These are phyloP conservation scores for Bipolaris oryzae DNA, from an alignment of 2,329 filamentous ascomycete genomes.

Conservation along the genomic window DNA sequence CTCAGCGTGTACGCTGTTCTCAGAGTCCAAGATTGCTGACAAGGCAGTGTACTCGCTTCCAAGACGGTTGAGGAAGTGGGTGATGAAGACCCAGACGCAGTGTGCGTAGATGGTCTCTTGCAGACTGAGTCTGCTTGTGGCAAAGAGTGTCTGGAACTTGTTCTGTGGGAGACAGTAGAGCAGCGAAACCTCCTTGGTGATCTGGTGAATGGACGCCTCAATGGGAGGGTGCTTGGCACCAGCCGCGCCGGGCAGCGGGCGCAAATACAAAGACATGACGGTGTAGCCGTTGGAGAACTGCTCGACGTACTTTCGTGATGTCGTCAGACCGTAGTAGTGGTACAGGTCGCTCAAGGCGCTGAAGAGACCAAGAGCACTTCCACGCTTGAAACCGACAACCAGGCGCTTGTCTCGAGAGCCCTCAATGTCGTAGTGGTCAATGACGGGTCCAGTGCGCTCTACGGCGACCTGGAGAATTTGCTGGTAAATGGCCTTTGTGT, in stretches of 20 bases:
- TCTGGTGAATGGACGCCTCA: conserved; percentile 95
- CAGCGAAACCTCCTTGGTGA: conserved; percentile 97
- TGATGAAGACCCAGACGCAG: conserved; percentile 96
- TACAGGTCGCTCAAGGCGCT: conserved; percentile 94
- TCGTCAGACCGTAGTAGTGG: conserved; percentile 97
- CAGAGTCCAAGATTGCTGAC: conserved; percentile 76
- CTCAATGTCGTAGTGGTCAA: conserved; percentile 97
- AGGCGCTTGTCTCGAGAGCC: conserved; percentile 89
- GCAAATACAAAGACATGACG: conserved; percentile 93
- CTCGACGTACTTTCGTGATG: conserved; percentile 93
- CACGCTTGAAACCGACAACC: conserved; percentile 91
- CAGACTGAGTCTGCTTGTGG: conserved; percentile 81
- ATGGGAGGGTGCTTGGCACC: conserved; percentile 73
- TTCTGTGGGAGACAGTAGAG: conserved; percentile 98
- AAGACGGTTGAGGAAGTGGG: conserved; percentile 96
- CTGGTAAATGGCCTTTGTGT: conserved; percentile 95
- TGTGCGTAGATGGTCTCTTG: conserved; percentile 98
- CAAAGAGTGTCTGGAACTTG: conserved; percentile 90
- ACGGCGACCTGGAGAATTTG: conserved; percentile 89
- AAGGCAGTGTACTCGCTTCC: conserved; percentile 91
- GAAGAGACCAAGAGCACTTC: conserved; percentile 91
- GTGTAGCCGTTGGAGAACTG: conserved; percentile 99
- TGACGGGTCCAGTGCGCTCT: conserved; percentile 85
- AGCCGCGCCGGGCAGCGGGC: conserved; percentile 61
- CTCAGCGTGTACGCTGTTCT: conserved; percentile 84